Percentiles rank a stretch among this genome's conserved stretches.
Evolutionary conservation across 148 eudicot species (phyloP).

Genomic region (Pharnaceum exiguum): DNA sequence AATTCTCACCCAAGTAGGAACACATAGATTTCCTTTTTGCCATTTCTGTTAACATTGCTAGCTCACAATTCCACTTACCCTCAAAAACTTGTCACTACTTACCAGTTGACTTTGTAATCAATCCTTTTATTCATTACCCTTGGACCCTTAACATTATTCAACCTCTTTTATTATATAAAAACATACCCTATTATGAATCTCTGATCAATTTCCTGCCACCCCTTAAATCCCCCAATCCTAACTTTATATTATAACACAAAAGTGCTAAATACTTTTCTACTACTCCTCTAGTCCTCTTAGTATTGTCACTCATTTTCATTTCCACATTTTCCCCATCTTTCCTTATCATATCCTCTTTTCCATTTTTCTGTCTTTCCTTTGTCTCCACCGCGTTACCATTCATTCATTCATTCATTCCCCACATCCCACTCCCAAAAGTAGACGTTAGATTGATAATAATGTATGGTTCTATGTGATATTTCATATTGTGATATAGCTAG

Average conservation of each 20-base stretch:
- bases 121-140: no score
- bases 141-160: no score
- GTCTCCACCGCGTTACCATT: slow-evolving; percentile 16
- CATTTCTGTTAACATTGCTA: neutral
- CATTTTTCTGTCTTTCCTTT: neutral
- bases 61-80: slow-evolving; percentile 4
- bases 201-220: neutral
- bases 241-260: no score
- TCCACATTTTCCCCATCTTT: neutral
- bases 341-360: no score
- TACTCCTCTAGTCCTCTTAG: neutral
- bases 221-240: neutral
- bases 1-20: neutral
- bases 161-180: no score
- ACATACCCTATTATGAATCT: no score
- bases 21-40: neutral
- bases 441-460: no score
- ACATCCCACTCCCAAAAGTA: neutral
- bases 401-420: neutral
- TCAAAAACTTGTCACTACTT: no score
- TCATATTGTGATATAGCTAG: no score
- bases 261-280: no score
- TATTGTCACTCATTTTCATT: neutral
- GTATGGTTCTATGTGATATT: no score
- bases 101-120: no score